Conservation (phyloP, 2,329 filamentous ascomycete species). For the Fusarium transvaalense region DNA sequence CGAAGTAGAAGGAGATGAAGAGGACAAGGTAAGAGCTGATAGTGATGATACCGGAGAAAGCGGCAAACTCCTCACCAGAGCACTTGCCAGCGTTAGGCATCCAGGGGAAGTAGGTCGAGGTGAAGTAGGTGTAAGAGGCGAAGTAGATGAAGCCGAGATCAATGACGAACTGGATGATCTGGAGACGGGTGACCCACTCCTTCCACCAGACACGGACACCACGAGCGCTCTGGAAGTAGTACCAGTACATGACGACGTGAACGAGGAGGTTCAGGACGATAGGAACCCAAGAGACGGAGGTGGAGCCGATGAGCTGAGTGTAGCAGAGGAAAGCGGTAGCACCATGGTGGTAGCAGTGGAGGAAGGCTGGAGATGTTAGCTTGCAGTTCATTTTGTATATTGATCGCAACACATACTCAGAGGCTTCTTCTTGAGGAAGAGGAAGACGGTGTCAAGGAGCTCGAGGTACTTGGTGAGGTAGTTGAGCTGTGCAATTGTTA, state of each 20-base stretch:
- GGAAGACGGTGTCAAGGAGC: conserved; percentile 93
- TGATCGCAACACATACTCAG: conserved; percentile 64
- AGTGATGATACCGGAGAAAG: conserved; percentile 90
- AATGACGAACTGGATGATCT: conserved; percentile 97
- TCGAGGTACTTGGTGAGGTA: conserved; percentile 99
- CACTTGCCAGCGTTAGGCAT: conserved; percentile 88
- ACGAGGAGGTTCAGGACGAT: conserved; percentile 94
- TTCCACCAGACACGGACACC: conserved; percentile 99
- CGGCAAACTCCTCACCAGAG: conserved; percentile 96
- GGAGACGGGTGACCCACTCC: conserved; percentile 98
- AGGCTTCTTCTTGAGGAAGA: conserved; percentile 99
- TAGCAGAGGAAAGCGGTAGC: conserved; percentile 98
- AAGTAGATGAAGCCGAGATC: conserved; percentile 99
- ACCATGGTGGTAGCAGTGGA: conserved; percentile 99
- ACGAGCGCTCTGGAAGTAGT: conserved; percentile 99
- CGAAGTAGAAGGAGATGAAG: conserved; percentile 99
- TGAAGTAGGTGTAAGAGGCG: conserved; percentile 98
- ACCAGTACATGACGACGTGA: conserved; percentile 99
- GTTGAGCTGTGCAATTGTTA: conserved; percentile 75
- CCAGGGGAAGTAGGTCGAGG: conserved; percentile 87
- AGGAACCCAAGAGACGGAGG: conserved; percentile 93
- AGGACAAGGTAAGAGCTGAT: conserved; percentile 95
- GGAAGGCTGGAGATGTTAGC: conserved; percentile 76
- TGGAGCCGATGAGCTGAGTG: conserved; percentile 93
- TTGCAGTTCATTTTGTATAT: neutral